Evolutionary conservation across 2,329 filamentous ascomycete species (phyloP).

Genomic region (Ilyonectria mors-panacis): DNA sequence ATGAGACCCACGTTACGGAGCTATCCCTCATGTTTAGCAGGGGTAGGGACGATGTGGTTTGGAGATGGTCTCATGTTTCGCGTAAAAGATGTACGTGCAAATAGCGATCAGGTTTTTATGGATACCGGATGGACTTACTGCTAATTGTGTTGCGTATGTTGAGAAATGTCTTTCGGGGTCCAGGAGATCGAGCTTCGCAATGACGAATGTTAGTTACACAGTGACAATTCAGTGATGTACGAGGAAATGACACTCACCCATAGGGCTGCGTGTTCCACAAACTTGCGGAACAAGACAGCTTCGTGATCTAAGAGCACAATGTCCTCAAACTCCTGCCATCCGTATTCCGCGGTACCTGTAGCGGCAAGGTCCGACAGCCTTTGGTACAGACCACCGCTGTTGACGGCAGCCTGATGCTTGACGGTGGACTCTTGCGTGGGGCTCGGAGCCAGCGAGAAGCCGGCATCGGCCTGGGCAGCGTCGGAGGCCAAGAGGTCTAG

Average conservation of each 20-base stretch:
- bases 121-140: constrained; percentile 10
- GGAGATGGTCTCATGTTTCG: too few species aligned
- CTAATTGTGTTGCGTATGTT: constrained; percentile 25
- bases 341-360: constrained; percentile 10
- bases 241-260: neutral
- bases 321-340: constrained; percentile 25
- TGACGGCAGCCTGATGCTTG: constrained; percentile 16
- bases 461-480: constrained; percentile 28
- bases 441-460: constrained; percentile 29
- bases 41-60: too few species aligned
- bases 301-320: constrained; percentile 24
- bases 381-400: constrained; percentile 22
- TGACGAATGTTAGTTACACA: neutral
- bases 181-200: constrained; percentile 15
- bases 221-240: neutral
- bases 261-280: constrained; percentile 24
- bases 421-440: constrained; percentile 21
- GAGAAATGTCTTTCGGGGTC: constrained; percentile 25
- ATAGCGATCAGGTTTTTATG: neutral
- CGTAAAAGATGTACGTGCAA: too few species aligned
- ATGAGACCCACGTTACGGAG: constrained; percentile 30
- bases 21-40: constrained; percentile 3
- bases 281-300: constrained; percentile 28
- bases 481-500: constrained; percentile 28
- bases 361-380: constrained; percentile 22